A percentile compares a stretch with the other conserved stretches of the same genome.
phyloP scores from a whole-genome alignment of 1,284 basidiomycete species.

The Pulveroboletus ridleyi region DNA sequence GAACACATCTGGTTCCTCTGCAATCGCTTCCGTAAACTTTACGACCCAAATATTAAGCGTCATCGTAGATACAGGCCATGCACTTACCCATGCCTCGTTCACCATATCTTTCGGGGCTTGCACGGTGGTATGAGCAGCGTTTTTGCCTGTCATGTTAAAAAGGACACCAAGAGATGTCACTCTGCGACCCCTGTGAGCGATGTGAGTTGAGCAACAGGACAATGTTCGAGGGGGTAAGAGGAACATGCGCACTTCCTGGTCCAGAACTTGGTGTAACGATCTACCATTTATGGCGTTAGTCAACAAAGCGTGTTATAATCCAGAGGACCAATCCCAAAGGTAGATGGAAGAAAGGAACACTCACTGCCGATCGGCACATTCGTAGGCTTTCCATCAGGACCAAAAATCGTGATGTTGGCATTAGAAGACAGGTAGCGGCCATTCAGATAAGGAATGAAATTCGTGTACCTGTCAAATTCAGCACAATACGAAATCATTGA shows the following conservation, averaged over 20 bases:
- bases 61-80: neutral
- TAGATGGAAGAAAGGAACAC: constrained; percentile 20
- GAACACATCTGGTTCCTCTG: constrained; percentile 85
- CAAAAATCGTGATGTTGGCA: constrained; percentile 79
- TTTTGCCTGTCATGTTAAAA: constrained; percentile 69
- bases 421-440: constrained; percentile 87
- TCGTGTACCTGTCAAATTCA: constrained; percentile 55
- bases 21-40: constrained; percentile 80
- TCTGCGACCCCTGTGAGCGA: constrained; percentile 57
- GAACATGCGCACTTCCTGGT: constrained; percentile 64
- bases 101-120: constrained; percentile 79
- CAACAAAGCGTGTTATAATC: neutral
- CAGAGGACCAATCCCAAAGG: neutral
- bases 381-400: constrained; percentile 53
- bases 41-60: constrained; percentile 3
- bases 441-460: constrained; percentile 75
- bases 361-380: constrained; percentile 71
- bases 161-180: constrained; percentile 87
- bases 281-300: constrained; percentile 39
- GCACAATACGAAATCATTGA: neutral
- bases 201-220: constrained; percentile 4
- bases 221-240: neutral
- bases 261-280: constrained; percentile 76
- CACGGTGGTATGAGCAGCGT: constrained; percentile 73
- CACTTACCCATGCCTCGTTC: constrained; percentile 70